Evolutionary conservation across 371 early-diverging fungal genomes (phyloP).

Genomic region (Quaeritorhiza haematococci): DNA sequence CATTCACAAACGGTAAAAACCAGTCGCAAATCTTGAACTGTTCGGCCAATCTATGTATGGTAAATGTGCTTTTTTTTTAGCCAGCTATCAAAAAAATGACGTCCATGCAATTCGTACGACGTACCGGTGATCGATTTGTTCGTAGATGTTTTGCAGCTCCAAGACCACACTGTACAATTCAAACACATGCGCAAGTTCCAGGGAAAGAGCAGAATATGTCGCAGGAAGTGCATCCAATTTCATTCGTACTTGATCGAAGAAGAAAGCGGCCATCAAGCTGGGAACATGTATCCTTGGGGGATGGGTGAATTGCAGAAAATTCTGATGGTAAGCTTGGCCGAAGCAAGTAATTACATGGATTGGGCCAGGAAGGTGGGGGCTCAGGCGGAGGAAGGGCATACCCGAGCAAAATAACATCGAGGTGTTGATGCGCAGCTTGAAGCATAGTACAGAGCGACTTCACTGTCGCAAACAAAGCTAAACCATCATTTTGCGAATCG

Average conservation of each 20-base stretch:
- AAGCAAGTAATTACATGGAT: too few relatives aligned
- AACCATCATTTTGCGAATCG: too few relatives aligned
- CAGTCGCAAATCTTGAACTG: slow-evolving; percentile 23
- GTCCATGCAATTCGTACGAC: too few relatives aligned
- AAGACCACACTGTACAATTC: slow-evolving; percentile 25
- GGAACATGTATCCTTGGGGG: slow-evolving; percentile 31
- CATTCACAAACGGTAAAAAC: slow-evolving; percentile 30
- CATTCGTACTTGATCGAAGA: slow-evolving; percentile 15
- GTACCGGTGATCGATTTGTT: slow-evolving; percentile 30
- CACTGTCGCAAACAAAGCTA: too few relatives aligned
- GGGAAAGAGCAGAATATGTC: slow-evolving; percentile 6
- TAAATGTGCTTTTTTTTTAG: too few relatives aligned
- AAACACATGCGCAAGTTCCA: slow-evolving; percentile 30
- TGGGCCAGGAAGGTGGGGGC: too few relatives aligned
- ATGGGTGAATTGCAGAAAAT: too few relatives aligned
- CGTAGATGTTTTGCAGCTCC: slow-evolving; percentile 19
- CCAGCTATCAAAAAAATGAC: too few relatives aligned
- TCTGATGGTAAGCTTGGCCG: too few relatives aligned
- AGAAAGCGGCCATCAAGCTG: slow-evolving; percentile 25
- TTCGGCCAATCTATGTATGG: slow-evolving; percentile 28
- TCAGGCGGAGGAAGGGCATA: too few relatives aligned
- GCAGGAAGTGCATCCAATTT: slow-evolving; percentile 24
- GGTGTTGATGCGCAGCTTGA: too few relatives aligned
- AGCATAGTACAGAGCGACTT: too few relatives aligned
- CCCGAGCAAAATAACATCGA: slow-evolving; percentile 22